Percentiles rank a stretch among this genome's conserved stretches.
phyloP scores from a whole-genome alignment of 2,329 filamentous ascomycete genomes.

The Emmonsiellopsis sp. region DNA sequence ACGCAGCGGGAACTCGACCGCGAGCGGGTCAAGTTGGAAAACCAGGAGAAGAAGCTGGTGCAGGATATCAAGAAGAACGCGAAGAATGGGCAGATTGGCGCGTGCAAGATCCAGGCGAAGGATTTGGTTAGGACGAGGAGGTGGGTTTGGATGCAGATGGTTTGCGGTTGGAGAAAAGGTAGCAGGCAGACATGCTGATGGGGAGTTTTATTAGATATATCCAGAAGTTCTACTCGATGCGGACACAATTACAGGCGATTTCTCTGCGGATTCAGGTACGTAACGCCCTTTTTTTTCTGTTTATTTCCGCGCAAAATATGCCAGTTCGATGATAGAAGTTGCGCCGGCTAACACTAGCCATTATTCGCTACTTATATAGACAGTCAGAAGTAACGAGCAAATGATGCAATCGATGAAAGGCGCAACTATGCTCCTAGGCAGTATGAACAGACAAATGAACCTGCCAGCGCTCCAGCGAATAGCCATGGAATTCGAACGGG shows the following conservation, averaged over 20 bases:
- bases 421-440: conserved; percentile 80
- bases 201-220: conserved; percentile 56
- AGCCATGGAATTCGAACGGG: conserved; percentile 97
- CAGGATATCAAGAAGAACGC: conserved; percentile 96
- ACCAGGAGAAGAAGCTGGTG: conserved; percentile 95
- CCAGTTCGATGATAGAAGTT: not conserved
- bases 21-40: conserved; percentile 89
- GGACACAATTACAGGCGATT: conserved; percentile 92
- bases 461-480: conserved; percentile 90
- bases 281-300: no score
- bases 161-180: not conserved
- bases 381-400: conserved; percentile 94
- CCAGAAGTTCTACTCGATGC: conserved; percentile 98
- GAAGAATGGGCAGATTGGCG: conserved; percentile 97
- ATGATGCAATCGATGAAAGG: conserved; percentile 99
- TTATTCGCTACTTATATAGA: conserved; percentile 44
- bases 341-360: conserved; percentile 1
- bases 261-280: conserved; percentile 83
- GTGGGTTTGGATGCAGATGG: conserved; percentile 28
- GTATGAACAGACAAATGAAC: conserved; percentile 98
- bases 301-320: not conserved
- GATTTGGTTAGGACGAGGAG: conserved; percentile 85
- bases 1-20: conserved; percentile 93
- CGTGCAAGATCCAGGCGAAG: conserved; percentile 96
- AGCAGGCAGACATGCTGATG: not conserved